phyloP scores from a whole-genome alignment of 371 early-diverging fungal species.

The Rhizomucor pusillus region DNA sequence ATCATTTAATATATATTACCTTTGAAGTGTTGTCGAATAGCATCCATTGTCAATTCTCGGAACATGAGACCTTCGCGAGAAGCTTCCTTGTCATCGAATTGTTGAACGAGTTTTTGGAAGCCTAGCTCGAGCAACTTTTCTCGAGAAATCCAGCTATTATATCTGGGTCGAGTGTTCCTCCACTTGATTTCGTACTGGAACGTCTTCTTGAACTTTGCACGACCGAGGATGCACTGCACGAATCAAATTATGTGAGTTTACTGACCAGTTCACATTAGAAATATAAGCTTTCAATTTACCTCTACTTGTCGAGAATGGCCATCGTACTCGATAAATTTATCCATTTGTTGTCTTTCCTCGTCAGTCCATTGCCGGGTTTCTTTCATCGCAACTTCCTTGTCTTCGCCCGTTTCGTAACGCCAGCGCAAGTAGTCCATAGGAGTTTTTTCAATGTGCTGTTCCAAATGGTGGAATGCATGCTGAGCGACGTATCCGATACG shows the following conservation, averaged over 20 bases:
- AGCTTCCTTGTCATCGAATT: conserved; percentile 79
- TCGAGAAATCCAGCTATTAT: conserved; percentile 72
- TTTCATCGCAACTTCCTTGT: conserved; percentile 77
- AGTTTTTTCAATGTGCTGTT: conserved; percentile 77
- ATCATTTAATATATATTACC: conserved; percentile 6
- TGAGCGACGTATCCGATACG: conserved; percentile 89
- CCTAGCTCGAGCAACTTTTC: conserved; percentile 71
- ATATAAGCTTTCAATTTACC: conserved; percentile 15
- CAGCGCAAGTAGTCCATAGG: conserved; percentile 82
- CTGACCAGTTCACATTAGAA: neutral
- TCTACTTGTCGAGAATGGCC: conserved; percentile 61
- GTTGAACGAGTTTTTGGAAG: conserved; percentile 72
- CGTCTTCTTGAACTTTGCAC: conserved; percentile 77
- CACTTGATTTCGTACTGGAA: conserved; percentile 86
- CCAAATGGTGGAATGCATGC: conserved; percentile 87
- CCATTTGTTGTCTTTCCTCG: conserved; percentile 68
- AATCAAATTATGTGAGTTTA: too few species aligned
- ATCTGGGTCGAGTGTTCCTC: conserved; percentile 63
- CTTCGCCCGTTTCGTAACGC: conserved; percentile 80
- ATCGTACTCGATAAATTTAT: conserved; percentile 50
- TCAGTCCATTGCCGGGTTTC: conserved; percentile 66
- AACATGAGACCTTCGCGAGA: conserved; percentile 73
- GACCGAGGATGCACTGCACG: conserved; percentile 53
- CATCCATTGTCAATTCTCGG: conserved; percentile 64
- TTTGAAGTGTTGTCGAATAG: conserved; percentile 65